These are phyloP conservation scores for Carex sylvatica DNA, from an alignment of 202 grass and related monocot genomes.

Conservation along the genomic window DNA sequence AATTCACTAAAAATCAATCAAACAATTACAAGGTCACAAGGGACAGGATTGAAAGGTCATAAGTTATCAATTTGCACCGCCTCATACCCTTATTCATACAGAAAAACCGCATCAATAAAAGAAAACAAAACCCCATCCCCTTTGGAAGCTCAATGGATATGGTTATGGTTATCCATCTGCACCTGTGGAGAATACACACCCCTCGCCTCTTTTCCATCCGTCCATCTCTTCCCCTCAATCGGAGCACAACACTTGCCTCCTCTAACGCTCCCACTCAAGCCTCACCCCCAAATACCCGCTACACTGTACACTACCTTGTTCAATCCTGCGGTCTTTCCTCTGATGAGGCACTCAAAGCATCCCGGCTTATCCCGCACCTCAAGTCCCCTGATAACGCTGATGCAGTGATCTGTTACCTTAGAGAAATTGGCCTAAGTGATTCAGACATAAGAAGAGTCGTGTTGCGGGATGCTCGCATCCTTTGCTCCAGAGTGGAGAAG, in stretches of 20 bases:
- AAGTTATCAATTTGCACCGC: no score
- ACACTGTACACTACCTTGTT: slow-evolving; percentile 45
- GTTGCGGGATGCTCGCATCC: not conserved
- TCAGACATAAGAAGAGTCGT: slow-evolving; percentile 15
- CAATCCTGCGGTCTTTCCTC: slow-evolving; percentile 30
- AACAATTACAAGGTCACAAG: no score
- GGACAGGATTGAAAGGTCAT: no score
- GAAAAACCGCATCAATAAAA: no score
- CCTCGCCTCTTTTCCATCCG: not conserved
- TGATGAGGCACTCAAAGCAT: slow-evolving; percentile 24
- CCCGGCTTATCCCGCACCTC: slow-evolving; percentile 30
- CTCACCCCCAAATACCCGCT: not conserved
- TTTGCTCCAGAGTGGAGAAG: slow-evolving; percentile 36
- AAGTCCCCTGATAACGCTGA: slow-evolving; percentile 35
- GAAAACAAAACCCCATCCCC: no score
- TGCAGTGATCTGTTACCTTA: slow-evolving; percentile 38
- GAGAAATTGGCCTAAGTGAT: slow-evolving; percentile 25
- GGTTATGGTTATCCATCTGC: no score
- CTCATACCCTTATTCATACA: no score
- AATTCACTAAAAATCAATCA: no score
- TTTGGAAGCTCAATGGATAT: not conserved
- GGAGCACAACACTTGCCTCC: not conserved
- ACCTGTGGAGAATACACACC: no score
- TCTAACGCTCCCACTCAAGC: not conserved
- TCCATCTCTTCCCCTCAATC: not conserved